Evolutionary conservation across 129 eudicot genomes (phyloP).

Genomic region (Rutidosis leptorrhynchoides): DNA sequence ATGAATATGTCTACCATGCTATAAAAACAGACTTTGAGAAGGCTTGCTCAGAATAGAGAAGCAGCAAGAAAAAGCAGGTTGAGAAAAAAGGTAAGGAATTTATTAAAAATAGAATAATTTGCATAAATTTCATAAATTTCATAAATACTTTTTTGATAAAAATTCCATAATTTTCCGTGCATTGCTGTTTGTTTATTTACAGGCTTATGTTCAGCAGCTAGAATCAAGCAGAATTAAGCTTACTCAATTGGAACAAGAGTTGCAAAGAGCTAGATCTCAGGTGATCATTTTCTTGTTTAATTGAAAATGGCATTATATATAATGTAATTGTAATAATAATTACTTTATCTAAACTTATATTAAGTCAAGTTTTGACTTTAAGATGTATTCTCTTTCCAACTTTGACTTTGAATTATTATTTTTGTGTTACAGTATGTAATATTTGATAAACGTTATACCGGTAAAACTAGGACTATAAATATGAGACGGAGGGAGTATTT

Average conservation of each 20-base stretch:
- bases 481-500: too few species aligned
- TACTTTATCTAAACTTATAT: too few species aligned
- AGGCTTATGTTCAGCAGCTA: conserved; percentile 99
- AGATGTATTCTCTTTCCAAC: too few species aligned
- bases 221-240: conserved; percentile 96
- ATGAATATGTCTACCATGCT: conserved; percentile 6
- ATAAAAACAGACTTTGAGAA: conserved; percentile 72
- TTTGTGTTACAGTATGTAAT: too few species aligned
- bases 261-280: conserved; percentile 92
- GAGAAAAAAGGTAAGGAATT: conserved; percentile 72
- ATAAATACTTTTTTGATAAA: conserved; percentile 15
- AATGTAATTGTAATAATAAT: too few species aligned
- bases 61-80: conserved; percentile 99
- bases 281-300: conserved; percentile 32
- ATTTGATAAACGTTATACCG: too few species aligned
- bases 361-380: too few species aligned
- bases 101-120: conserved; percentile 32
- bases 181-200: conserved; percentile 31
- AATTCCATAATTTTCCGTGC: conserved; percentile 24
- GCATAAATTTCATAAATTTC: conserved; percentile 28
- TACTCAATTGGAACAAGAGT: conserved; percentile 87
- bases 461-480: too few species aligned
- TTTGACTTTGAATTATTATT: too few species aligned
- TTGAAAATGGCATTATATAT: background rate
- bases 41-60: conserved; percentile 98